Evolutionary conservation across 768 basidiomycete species (phyloP).

Genomic region (Pulveroboletus frians): DNA sequence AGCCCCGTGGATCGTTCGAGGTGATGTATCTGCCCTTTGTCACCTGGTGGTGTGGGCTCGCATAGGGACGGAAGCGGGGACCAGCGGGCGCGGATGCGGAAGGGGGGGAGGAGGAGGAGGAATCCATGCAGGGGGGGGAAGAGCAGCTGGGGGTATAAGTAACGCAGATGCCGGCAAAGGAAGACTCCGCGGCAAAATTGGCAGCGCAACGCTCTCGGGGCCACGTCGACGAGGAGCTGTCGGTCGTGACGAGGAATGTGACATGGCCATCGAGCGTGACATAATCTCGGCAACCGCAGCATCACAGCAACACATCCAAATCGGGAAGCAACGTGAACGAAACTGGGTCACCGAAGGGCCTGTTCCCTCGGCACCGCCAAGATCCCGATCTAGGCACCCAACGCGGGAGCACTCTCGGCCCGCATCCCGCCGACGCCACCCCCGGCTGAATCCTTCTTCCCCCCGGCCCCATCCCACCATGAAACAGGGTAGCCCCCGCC

Average conservation of each 20-base stretch:
- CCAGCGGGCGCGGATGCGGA: constrained; percentile 25
- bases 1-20: constrained; percentile 82
- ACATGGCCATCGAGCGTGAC: constrained; percentile 26
- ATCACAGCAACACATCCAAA: constrained; percentile 32
- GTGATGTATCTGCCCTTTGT: constrained; percentile 86
- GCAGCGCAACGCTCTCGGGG: constrained; percentile 28
- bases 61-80: constrained; percentile 59
- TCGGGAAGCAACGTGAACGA: constrained; percentile 33
- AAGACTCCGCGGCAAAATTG: constrained; percentile 30
- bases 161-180: constrained; percentile 19
- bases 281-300: constrained; percentile 31
- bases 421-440: constrained; percentile 20
- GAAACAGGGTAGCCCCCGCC: constrained; percentile 10
- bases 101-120: constrained; percentile 36
- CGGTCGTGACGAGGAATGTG: constrained; percentile 26
- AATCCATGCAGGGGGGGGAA: constrained; percentile 33
- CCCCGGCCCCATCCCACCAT: constrained; percentile 16
- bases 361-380: constrained; percentile 42
- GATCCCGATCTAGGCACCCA: constrained; percentile 37
- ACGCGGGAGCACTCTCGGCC: constrained; percentile 17
- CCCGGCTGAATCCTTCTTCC: constrained; percentile 14
- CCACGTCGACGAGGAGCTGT: constrained; percentile 35
- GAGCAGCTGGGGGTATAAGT: constrained; percentile 22
- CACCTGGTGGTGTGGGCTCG: constrained; percentile 73
- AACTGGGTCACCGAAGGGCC: constrained; percentile 24